phyloP scores from a whole-genome alignment of 192 early-diverging fungal species.

The Linnemannia schmuckeri region DNA sequence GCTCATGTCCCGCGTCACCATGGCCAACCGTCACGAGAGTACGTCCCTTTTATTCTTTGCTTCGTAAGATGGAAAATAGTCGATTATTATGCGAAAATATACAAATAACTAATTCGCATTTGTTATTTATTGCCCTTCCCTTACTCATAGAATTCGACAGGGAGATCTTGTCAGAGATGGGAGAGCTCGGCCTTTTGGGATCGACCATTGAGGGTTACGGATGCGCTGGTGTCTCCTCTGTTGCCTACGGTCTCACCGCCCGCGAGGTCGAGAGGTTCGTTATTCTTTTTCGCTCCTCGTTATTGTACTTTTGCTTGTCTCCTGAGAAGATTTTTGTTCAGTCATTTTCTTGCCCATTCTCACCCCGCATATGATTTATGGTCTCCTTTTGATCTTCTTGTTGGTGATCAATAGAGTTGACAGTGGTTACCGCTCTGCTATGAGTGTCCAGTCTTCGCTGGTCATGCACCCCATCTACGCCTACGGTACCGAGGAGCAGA shows the following conservation, averaged over 20 bases:
- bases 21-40: constrained; percentile 92
- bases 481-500: constrained; percentile 90
- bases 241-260: constrained; percentile 96
- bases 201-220: constrained; percentile 96
- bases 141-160: constrained; percentile 80
- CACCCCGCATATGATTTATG: background rate
- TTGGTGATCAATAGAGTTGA: constrained; percentile 73
- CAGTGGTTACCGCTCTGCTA: constrained; percentile 96
- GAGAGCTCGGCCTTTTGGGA: constrained; percentile 91
- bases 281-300: background rate
- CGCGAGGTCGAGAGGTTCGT: constrained; percentile 92
- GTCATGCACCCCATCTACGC: constrained; percentile 99
- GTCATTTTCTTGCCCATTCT: background rate
- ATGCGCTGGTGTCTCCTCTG: constrained; percentile 97
- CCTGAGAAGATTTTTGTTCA: background rate
- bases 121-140: background rate
- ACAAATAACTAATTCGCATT: background rate
- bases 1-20: constrained; percentile 85
- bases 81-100: background rate
- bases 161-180: constrained; percentile 95
- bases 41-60: constrained; percentile 21
- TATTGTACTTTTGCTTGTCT: constrained; percentile 7
- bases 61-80: background rate
- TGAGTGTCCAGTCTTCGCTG: constrained; percentile 98
- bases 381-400: background rate